These are phyloP conservation scores for Arthrobotrys conoides DNA, from an alignment of 2,329 filamentous ascomycete species.

Conservation along the genomic window DNA sequence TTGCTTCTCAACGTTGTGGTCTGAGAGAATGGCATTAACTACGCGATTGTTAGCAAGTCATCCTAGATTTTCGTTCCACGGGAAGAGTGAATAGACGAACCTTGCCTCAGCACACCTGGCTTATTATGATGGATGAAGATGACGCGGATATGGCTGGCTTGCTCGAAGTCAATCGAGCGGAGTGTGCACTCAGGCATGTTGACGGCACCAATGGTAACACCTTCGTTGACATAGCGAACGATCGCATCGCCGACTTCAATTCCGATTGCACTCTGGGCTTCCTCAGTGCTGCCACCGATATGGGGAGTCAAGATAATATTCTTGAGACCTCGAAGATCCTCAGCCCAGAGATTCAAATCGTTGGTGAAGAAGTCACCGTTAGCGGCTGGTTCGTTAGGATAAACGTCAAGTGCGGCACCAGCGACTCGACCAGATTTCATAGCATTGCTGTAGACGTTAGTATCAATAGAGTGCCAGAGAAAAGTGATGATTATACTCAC, in stretches of 20 bases:
- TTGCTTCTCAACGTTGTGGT: slow-evolving; percentile 99
- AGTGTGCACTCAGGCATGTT: slow-evolving; percentile 97
- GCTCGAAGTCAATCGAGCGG: slow-evolving; percentile 88
- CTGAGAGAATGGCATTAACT: slow-evolving; percentile 94
- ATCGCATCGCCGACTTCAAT: slow-evolving; percentile 90
- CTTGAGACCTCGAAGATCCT: slow-evolving; percentile 85
- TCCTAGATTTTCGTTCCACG: slow-evolving; percentile 5
- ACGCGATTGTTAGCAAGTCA: slow-evolving; percentile 11
- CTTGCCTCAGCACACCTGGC: slow-evolving; percentile 90
- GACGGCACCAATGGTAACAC: slow-evolving; percentile 86
- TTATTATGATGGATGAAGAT: slow-evolving; percentile 98
- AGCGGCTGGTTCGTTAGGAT: slow-evolving; percentile 90
- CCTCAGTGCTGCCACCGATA: slow-evolving; percentile 97
- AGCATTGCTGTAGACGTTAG: slow-evolving; percentile 71
- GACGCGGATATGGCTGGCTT: slow-evolving; percentile 89
- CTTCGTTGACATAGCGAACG: slow-evolving; percentile 95
- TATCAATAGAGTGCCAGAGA: not conserved
- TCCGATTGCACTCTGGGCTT: slow-evolving; percentile 95
- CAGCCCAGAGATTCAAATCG: slow-evolving; percentile 84
- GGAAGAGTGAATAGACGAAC: slow-evolving; percentile 67
- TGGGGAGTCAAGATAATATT: slow-evolving; percentile 97
- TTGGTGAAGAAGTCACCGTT: slow-evolving; percentile 96
- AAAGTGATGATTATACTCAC: slow-evolving; percentile 32
- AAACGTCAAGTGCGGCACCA: slow-evolving; percentile 96
- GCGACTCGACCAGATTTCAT: slow-evolving; percentile 89